Percentiles rank a stretch among this genome's conserved stretches.
These are phyloP conservation scores for Stagonosporopsis vannaccii DNA, from an alignment of 2,329 filamentous ascomycete species.

Conservation along the genomic window DNA sequence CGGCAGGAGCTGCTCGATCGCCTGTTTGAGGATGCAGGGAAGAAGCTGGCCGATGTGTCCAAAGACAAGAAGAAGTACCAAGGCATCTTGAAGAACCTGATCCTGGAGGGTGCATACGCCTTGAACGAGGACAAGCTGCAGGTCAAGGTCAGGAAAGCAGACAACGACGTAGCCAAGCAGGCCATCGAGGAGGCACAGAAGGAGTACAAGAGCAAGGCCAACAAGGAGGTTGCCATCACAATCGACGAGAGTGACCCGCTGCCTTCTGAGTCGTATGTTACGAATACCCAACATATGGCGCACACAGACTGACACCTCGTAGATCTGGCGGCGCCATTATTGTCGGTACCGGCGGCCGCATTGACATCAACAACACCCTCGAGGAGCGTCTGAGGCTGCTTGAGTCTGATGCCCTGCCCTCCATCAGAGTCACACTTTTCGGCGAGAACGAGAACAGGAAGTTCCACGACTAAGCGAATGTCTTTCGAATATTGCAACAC, in stretches of 20 bases:
- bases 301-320: conserved; percentile 19
- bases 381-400: conserved; percentile 88
- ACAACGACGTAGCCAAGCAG: conserved; percentile 77
- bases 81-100: conserved; percentile 75
- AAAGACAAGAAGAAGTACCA: conserved; percentile 79
- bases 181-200: conserved; percentile 77
- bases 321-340: conserved; percentile 86
- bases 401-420: conserved; percentile 83
- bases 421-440: conserved; percentile 85
- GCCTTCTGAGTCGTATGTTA: conserved; percentile 80
- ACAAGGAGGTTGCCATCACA: conserved; percentile 71
- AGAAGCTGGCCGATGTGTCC: conserved; percentile 71
- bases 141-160: conserved; percentile 79
- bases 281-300: no score
- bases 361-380: conserved; percentile 98
- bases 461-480: conserved; percentile 79
- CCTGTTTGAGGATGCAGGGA: conserved; percentile 82
- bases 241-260: conserved; percentile 82
- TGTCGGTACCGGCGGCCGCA: conserved; percentile 85
- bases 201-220: conserved; percentile 83
- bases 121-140: conserved; percentile 80
- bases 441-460: conserved; percentile 94
- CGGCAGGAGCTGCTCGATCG: conserved; percentile 90
- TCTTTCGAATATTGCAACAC: not conserved
- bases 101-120: conserved; percentile 90